phyloP scores from a whole-genome alignment of 345 rosid genomes.

The Xanthoceras sorbifolium region DNA sequence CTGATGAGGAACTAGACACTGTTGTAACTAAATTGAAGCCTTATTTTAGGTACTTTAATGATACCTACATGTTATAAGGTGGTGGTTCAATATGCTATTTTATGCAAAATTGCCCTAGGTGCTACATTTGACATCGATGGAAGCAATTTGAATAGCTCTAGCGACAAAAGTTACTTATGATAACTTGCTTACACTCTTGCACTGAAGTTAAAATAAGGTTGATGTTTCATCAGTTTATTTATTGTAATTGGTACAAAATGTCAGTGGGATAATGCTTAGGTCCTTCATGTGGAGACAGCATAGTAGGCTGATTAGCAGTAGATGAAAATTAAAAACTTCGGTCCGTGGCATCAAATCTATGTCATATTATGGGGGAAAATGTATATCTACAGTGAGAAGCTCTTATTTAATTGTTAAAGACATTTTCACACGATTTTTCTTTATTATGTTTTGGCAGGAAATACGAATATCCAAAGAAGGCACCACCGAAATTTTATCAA shows the following conservation, averaged over 20 bases:
- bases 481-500: slow-evolving; percentile 81
- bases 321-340: neutral
- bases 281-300: neutral
- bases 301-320: neutral
- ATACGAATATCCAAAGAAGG: slow-evolving; percentile 83
- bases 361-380: neutral
- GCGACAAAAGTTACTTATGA: neutral
- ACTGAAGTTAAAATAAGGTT: neutral
- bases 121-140: slow-evolving; percentile 3
- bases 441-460: slow-evolving; percentile 49
- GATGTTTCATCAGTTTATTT: neutral
- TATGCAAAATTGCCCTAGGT: neutral
- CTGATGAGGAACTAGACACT: slow-evolving; percentile 83
- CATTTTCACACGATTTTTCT: slow-evolving; percentile 15
- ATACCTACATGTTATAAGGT: slow-evolving; percentile 4
- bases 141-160: slow-evolving; percentile 13
- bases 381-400: neutral
- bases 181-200: neutral
- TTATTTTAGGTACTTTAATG: slow-evolving; percentile 64
- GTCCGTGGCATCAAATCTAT: neutral
- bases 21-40: slow-evolving; percentile 87
- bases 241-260: neutral
- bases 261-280: neutral
- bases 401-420: neutral
- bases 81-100: slow-evolving; percentile 1